phyloP scores from a whole-genome alignment of 805 yeast species.

The Wickerhamiella spandovensis region DNA sequence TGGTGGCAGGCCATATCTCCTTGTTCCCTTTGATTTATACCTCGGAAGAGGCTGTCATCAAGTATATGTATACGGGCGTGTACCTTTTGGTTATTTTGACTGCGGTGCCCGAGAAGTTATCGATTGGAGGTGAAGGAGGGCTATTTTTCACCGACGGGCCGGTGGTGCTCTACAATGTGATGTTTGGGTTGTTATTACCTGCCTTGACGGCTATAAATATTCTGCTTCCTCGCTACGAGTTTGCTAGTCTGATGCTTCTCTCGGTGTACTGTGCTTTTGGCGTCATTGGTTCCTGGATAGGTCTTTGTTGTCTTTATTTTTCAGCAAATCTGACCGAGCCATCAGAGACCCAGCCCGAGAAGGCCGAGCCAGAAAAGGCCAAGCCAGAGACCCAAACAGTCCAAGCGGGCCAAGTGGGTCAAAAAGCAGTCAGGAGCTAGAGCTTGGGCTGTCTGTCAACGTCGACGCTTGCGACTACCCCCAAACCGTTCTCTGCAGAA shows the following conservation, averaged over 20 bases:
- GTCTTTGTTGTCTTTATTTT: conserved; percentile 8
- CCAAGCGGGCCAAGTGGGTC: too few species aligned
- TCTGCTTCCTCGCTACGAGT: conserved; percentile 48
- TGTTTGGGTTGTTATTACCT: conserved; percentile 52
- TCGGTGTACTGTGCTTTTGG: conserved; percentile 84
- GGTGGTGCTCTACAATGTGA: conserved; percentile 48
- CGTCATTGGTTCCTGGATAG: conserved; percentile 73
- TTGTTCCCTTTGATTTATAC: conserved; percentile 78
- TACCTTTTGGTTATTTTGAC: conserved; percentile 74
- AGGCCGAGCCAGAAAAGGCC: neutral
- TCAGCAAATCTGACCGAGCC: neutral
- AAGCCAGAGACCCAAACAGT: too few species aligned
- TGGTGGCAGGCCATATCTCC: conserved; percentile 73
- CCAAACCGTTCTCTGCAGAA: conserved; percentile 45
- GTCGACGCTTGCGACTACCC: neutral
- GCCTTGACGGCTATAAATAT: conserved; percentile 42
- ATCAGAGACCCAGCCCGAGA: too few species aligned
- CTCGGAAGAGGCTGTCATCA: conserved; percentile 66
- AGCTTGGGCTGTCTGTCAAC: too few species aligned
- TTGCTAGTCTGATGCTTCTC: conserved; percentile 64
- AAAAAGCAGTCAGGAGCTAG: too few species aligned
- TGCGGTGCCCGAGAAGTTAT: conserved; percentile 44
- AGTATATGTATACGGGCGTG: conserved; percentile 59
- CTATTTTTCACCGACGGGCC: neutral
- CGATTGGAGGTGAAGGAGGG: conserved; percentile 9